Base-by-base conservation (phyloP, 2,329 filamentous ascomycete species). In the Fusarium marasasianum region DNA sequence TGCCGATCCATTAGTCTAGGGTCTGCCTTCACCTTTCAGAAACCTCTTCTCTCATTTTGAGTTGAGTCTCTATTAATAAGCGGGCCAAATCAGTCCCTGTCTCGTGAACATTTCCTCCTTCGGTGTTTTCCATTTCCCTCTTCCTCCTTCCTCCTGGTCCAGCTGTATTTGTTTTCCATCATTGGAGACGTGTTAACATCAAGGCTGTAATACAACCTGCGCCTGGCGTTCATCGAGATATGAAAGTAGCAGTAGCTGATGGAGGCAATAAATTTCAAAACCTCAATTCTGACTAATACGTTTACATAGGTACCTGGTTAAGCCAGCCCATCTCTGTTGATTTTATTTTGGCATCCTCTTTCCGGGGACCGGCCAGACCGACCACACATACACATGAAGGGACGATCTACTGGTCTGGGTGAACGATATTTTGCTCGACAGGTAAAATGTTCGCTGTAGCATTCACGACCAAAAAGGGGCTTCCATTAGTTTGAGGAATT, bases 331-430 rank as follows among this genome's bases (percentile, higher is more conserved):
- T 33, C 10, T 24, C 47, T 50, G 22, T 18, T n/a, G 12, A 33
- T 22, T 33, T 50, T n/a, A 50, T 13, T 29, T 50, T 33, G 22
- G 47, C 22, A 47, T 47, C 24, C 24, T 29, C 24, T 47, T 47
- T 20, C 24, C 20, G 18, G 29, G 22, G 47, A 33, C 18, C 24
- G 35, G 55, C 38, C n/a, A 56, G 54, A 18, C 40, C 10, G 43
- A 26, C 29, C 12, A 35, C 33, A 35, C 33, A 35, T 37, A 40
- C 48, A 33, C 20, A 10, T 29, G 44, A 37, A 18, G 26, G 26
- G 22, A 55, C 56, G 57, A 59, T 67, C 71, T 60, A 62, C 65
- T 59, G 63, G 59, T 48, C 65, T 63, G 59, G 69, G 56, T 66
- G 62, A 41, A 24, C 13, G 29, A 65, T 35, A 40, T 35, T 41